Evolutionary conservation across 2,329 filamentous ascomycete genomes (phyloP).

Genomic region (Corinectria fuckeliana): DNA sequence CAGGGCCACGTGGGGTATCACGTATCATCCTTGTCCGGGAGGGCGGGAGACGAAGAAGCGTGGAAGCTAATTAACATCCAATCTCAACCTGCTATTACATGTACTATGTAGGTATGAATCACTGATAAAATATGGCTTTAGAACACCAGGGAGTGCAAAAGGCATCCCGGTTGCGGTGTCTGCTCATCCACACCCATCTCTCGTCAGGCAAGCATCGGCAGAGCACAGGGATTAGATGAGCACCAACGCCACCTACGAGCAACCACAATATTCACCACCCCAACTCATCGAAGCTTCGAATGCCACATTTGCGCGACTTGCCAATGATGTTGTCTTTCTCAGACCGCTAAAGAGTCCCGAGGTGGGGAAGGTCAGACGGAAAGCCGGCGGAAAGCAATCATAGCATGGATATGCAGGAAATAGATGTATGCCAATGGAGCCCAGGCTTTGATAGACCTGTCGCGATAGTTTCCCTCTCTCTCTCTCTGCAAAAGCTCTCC

Average conservation of each 20-base stretch:
- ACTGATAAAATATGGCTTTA: too few species aligned
- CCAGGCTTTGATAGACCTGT: conserved; percentile 1
- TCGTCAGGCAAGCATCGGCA: not conserved
- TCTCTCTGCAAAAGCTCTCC: not conserved
- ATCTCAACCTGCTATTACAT: not conserved
- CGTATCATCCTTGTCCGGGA: conserved; percentile 9
- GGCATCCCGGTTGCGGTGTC: not conserved
- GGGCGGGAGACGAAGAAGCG: conserved; percentile 2
- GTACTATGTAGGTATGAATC: too few species aligned
- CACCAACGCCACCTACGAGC: conserved; percentile 2
- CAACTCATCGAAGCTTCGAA: not conserved
- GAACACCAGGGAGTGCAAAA: not conserved
- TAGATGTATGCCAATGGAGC: not conserved
- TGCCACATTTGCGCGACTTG: not conserved
- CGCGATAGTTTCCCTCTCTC: not conserved
- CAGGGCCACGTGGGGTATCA: conserved; percentile 14
- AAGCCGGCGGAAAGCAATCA: not conserved
- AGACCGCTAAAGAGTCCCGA: conserved; percentile 16
- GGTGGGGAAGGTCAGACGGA: conserved; percentile 3
- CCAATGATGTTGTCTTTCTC: not conserved
- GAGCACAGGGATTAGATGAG: not conserved
- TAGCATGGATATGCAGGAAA: conserved; percentile 9
- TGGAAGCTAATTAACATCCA: too few species aligned
- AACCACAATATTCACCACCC: not conserved
- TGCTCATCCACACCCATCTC: not conserved